Conservation (phyloP, 1,139 yeast genomes). For the Sugiyamaella novakii region DNA sequence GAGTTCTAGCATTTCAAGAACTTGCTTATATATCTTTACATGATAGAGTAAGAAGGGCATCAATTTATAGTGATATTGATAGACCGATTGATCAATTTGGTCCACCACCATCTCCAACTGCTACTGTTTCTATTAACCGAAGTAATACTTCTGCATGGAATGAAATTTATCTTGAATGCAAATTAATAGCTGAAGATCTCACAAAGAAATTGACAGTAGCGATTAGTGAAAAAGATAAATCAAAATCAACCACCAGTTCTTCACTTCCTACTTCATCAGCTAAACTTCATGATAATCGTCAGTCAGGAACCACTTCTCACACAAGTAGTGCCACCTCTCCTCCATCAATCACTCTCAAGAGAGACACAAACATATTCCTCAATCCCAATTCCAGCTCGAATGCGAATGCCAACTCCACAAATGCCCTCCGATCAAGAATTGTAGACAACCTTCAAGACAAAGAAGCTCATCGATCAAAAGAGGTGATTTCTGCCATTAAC, state of each 20-base stretch:
- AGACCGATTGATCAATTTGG: constrained; percentile 21
- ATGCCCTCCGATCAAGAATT: constrained; percentile 18
- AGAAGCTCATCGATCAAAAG: constrained; percentile 31
- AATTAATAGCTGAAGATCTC: constrained; percentile 9
- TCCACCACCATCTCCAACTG: constrained; percentile 14
- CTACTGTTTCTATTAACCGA: constrained; percentile 7
- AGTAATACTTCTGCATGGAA: constrained; percentile 33
- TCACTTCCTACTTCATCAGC: neutral
- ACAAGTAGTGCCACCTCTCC: constrained; percentile 9
- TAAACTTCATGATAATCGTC: neutral
- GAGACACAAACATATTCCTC: constrained; percentile 26
- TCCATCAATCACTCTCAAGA: constrained; percentile 24
- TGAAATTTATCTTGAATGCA: constrained; percentile 32
- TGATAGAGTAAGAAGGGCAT: constrained; percentile 39
- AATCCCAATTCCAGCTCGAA: constrained; percentile 3
- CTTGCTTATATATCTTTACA: constrained; percentile 39
- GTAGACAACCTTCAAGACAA: constrained; percentile 32
- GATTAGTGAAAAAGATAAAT: neutral
- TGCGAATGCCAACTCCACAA: constrained; percentile 12
- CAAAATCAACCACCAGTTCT: neutral
- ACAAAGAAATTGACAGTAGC: neutral
- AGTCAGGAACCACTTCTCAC: neutral
- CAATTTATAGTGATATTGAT: constrained; percentile 42
- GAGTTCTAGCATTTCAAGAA: constrained; percentile 45
- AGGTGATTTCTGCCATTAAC: constrained; percentile 10